Evolutionary conservation across 1,139 yeast genomes (phyloP).

Genomic region (Protomyces arabidopsidicola): DNA sequence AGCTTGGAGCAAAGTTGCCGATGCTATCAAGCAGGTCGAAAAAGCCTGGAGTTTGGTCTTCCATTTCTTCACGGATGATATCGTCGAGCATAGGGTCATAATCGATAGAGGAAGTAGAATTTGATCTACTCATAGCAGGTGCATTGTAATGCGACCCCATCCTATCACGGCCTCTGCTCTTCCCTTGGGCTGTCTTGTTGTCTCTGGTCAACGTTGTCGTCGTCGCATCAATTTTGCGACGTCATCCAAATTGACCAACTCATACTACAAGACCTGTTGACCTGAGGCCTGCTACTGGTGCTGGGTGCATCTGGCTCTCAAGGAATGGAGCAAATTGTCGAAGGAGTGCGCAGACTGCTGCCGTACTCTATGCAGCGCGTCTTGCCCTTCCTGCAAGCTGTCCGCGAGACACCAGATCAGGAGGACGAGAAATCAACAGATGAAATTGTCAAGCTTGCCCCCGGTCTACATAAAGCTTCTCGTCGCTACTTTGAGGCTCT

Average conservation of each 20-base stretch:
- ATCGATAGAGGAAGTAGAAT: conserved; percentile 10
- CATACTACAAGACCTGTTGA: neutral
- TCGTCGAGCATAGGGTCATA: conserved; percentile 26
- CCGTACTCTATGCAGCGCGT: neutral
- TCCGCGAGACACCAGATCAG: neutral
- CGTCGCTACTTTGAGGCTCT: neutral
- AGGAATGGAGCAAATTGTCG: neutral
- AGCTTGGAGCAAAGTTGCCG: conserved; percentile 21
- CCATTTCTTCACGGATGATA: conserved; percentile 26
- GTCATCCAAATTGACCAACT: neutral
- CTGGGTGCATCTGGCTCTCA: neutral
- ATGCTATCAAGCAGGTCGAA: conserved; percentile 22
- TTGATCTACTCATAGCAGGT: conserved; percentile 18
- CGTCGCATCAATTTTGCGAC: neutral
- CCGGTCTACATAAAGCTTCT: neutral
- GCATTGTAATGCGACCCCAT: neutral
- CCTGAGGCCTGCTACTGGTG: neutral
- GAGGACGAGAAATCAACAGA: neutral
- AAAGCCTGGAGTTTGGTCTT: conserved; percentile 12
- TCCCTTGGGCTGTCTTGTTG: neutral
- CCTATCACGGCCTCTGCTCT: neutral
- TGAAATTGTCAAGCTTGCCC: neutral
- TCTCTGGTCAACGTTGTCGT: too few relatives aligned
- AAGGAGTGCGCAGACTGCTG: neutral
- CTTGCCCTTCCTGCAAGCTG: neutral